Evolutionary conservation across 441 rosid species (phyloP).

Genomic region (Pelargonium citronellum): DNA sequence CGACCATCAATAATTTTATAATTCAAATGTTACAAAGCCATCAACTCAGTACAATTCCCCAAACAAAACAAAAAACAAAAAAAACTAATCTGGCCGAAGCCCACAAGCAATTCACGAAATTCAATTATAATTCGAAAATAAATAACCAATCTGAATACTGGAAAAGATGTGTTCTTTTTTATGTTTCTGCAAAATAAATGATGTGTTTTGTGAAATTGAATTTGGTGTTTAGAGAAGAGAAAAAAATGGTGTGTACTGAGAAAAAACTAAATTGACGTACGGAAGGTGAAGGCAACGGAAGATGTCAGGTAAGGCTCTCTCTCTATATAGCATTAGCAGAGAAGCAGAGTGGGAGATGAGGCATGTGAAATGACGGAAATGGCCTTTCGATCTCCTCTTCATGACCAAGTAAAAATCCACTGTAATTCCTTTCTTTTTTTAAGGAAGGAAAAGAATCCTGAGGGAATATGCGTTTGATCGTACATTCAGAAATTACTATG

Average conservation of each 20-base stretch:
- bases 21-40: background rate
- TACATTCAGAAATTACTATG: background rate
- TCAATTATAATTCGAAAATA: background rate
- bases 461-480: background rate
- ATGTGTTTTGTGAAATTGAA: too few relatives aligned
- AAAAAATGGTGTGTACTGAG: too few relatives aligned
- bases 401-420: background rate
- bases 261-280: too few relatives aligned
- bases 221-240: too few relatives aligned
- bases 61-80: background rate
- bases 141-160: background rate
- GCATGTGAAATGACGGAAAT: conserved; percentile 17
- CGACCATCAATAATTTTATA: background rate
- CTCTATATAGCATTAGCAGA: background rate
- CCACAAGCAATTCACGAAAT: background rate
- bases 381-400: conserved; percentile 10
- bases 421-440: background rate
- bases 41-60: background rate
- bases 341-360: background rate
- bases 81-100: background rate
- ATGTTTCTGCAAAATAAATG: too few relatives aligned
- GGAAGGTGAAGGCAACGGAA: background rate
- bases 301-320: background rate
- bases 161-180: background rate
- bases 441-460: conserved; percentile 2